Percentiles rank a stretch among this genome's conserved stretches.
These are phyloP conservation scores for Arthroderma sp. DNA, from an alignment of 2,329 filamentous ascomycete genomes.

Conservation along the genomic window DNA sequence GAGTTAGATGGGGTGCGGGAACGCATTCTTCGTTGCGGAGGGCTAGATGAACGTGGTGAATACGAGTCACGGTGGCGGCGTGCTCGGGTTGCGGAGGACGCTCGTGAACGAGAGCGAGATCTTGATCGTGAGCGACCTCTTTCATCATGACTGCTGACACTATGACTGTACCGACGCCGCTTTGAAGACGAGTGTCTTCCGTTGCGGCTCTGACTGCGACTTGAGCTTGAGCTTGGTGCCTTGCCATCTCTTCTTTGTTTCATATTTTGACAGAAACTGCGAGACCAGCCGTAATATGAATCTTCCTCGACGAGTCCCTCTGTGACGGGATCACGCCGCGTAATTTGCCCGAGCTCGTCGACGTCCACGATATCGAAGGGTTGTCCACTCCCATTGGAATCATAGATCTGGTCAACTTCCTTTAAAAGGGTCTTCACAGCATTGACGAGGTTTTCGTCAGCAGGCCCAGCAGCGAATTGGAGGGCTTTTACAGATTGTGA, in stretches of 20 bases:
- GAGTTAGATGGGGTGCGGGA: slow-evolving; percentile 17
- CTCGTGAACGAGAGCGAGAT: slow-evolving; percentile 16
- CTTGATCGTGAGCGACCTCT: slow-evolving; percentile 13
- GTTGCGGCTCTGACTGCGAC: slow-evolving; percentile 36
- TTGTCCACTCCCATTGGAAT: slow-evolving; percentile 36
- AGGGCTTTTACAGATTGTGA: slow-evolving; percentile 58
- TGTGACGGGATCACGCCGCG: slow-evolving; percentile 52
- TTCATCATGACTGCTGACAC: slow-evolving; percentile 19
- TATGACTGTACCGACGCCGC: slow-evolving; percentile 29
- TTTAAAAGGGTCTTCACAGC: slow-evolving; percentile 59
- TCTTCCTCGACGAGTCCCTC: slow-evolving; percentile 53
- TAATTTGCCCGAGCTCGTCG: slow-evolving; percentile 60
- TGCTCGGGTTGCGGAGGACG: slow-evolving; percentile 17
- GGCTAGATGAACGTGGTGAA: slow-evolving; percentile 20
- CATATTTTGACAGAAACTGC: slow-evolving; percentile 69
- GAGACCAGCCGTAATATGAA: slow-evolving; percentile 82
- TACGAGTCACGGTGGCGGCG: slow-evolving; percentile 11
- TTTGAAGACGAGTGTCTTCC: slow-evolving; percentile 28
- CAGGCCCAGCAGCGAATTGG: slow-evolving; percentile 55
- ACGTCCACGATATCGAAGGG: slow-evolving; percentile 46
- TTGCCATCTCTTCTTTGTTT: slow-evolving; percentile 34
- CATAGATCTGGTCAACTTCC: slow-evolving; percentile 57
- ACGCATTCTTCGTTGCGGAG: slow-evolving; percentile 13
- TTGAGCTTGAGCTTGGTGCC: slow-evolving; percentile 26
- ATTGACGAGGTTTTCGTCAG: slow-evolving; percentile 49